Evolutionary conservation across 2,329 filamentous ascomycete species (phyloP).

Genomic region (Cadophora malorum): DNA sequence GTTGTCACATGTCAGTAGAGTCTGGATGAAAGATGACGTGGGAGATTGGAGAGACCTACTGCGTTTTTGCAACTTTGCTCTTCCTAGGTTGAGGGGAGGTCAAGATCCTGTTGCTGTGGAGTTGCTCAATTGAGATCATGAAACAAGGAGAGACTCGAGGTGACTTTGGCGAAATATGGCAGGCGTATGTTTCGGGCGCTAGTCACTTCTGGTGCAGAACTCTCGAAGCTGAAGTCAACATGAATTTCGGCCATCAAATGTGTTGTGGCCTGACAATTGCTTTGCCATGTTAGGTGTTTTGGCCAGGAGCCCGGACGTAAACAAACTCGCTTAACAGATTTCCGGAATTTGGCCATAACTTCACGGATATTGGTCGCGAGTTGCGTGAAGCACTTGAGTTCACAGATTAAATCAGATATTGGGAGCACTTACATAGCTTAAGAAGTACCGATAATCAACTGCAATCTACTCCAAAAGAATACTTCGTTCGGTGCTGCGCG

Average conservation of each 20-base stretch:
- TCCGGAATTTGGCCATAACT: too few species aligned
- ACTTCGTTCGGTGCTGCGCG: too few species aligned
- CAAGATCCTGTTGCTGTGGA: background rate
- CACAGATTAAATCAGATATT: too few species aligned
- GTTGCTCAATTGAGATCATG: background rate
- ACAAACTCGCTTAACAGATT: background rate
- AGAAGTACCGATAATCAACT: too few species aligned
- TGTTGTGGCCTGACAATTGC: background rate
- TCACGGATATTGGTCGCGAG: too few species aligned
- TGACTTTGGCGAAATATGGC: background rate
- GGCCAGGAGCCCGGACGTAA: background rate
- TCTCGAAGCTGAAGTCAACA: background rate
- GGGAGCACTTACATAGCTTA: too few species aligned
- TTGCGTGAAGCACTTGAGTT: too few species aligned
- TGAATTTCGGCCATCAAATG: background rate
- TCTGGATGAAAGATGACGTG: background rate
- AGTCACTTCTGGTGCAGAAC: background rate
- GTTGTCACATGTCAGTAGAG: background rate
- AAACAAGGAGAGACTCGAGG: background rate
- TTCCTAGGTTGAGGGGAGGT: background rate
- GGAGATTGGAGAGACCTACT: background rate
- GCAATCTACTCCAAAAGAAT: too few species aligned
- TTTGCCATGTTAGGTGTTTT: background rate
- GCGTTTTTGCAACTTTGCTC: background rate
- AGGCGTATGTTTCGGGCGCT: background rate